Percentiles rank a stretch among this genome's conserved stretches.
Evolutionary conservation across 352 stramenopile genomes (phyloP).

Genomic region (Pythium monospermum): DNA sequence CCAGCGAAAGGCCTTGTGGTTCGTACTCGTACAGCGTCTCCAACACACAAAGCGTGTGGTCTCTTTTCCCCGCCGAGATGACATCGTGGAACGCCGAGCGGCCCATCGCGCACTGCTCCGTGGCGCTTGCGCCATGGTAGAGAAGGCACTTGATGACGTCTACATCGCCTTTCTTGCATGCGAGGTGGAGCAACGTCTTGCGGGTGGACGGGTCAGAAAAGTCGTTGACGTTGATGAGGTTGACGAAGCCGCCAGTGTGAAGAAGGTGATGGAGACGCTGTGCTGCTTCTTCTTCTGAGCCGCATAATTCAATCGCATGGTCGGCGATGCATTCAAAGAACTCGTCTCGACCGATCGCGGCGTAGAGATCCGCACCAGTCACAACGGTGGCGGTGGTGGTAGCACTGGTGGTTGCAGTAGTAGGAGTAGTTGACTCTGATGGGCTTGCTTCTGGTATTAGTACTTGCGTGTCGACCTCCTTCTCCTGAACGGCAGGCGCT

Average conservation of each 20-base stretch:
- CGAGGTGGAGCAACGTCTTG: constrained; percentile 65
- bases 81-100: constrained; percentile 61
- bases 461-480: background rate
- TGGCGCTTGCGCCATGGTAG: constrained; percentile 40
- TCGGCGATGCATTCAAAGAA: constrained; percentile 14
- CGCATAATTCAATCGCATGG: constrained; percentile 18
- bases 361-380: constrained; percentile 6
- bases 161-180: constrained; percentile 42
- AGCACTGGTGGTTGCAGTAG: too few relatives aligned
- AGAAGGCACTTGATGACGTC: constrained; percentile 51
- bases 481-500: background rate
- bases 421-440: too few relatives aligned
- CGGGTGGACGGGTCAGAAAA: constrained; percentile 40
- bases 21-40: constrained; percentile 53
- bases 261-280: background rate
- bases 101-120: constrained; percentile 39
- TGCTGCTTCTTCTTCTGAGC: constrained; percentile 2
- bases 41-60: constrained; percentile 31
- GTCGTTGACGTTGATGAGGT: constrained; percentile 28
- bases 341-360: constrained; percentile 4
- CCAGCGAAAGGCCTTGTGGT: constrained; percentile 29
- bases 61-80: constrained; percentile 24
- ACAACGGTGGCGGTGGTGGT: too few relatives aligned
- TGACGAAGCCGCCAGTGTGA: background rate
- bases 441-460: too few relatives aligned